Base-by-base conservation (phyloP, 225 moss, liverwort and hornwort species). In the Physcomitrium patens region DNA sequence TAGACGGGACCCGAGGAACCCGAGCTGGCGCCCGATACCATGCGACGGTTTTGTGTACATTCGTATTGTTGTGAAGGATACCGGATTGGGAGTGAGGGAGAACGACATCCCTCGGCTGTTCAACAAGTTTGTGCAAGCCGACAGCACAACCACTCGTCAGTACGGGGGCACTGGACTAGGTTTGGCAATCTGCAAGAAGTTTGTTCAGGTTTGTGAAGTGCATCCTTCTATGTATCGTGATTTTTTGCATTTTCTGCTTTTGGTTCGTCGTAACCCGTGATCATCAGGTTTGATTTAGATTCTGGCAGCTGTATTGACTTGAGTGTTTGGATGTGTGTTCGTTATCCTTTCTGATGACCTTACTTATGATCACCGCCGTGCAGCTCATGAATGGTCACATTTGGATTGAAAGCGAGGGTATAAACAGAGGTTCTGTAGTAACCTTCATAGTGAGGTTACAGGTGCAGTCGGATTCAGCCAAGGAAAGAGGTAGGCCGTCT, bases 131-230 rank as follows among this genome's bases (percentile, higher is more conserved):
- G 91, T 91, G 57, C 91, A 91, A 77, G 89, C 88, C 59, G 89
- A 89, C 77, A 91, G 80, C 78, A 67, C 80, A 6, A 82, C 82
- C 22, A 82, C 86, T 9, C 86, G 89, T 62, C 86, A 82, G 71
- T 86, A 80, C 45, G 89, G 89, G 10, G 91, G 91, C 49, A 89
- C 86, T n/a, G 91, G 91, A 31, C 71, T 86, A 19, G 89, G 89
- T 48, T 72, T 91, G 77, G 86, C 91, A 9, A 86, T 91, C 71
- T 93, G 90, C 71, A 99, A 93, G 89, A 99, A 99, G 78, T 93
- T 99, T 49, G 93, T 99, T 3, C 91, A 97, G 92, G 96, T 97
- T 53, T 50, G 62, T 13, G 24, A 1, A 15, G 27, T 15, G 1
- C 62, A 7, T n/a, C 23, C 16, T 9, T 63, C 56, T 58, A 12